Percentiles rank a stretch among this genome's conserved stretches.
phyloP scores from a whole-genome alignment of 2,329 filamentous ascomycete species.

The Dendryphion nanum region DNA sequence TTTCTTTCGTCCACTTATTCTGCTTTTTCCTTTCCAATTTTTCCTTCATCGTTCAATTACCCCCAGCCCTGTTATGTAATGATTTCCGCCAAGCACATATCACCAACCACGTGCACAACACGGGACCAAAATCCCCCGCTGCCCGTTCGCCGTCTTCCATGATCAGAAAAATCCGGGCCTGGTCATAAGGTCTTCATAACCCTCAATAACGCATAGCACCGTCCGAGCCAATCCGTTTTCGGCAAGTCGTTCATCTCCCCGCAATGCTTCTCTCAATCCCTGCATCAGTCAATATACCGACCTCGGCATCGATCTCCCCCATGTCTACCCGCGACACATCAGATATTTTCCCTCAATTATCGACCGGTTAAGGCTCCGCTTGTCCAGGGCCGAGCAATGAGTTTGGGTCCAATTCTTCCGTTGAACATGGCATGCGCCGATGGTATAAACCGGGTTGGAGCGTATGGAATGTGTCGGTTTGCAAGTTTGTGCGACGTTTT shows the following conservation, averaged over 20 bases:
- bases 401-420: slow-evolving; percentile 1
- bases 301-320: not conserved
- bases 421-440: not conserved
- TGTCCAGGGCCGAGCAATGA: not conserved
- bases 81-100: not conserved
- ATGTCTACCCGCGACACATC: not conserved
- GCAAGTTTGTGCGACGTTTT: not conserved
- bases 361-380: not conserved
- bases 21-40: not conserved
- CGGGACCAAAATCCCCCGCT: not conserved
- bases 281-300: not conserved
- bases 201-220: not conserved
- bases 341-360: not conserved
- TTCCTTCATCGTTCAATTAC: too few species aligned
- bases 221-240: not conserved
- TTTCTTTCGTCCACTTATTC: too few species aligned
- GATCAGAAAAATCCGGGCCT: not conserved
- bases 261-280: not conserved
- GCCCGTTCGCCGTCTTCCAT: not conserved
- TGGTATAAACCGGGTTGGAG: not conserved
- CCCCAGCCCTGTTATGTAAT: too few species aligned
- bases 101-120: not conserved
- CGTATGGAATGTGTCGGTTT: not conserved
- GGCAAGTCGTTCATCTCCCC: not conserved
- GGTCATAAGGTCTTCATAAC: not conserved